phyloP scores from a whole-genome alignment of 345 rosid genomes.

The Salix udensis region DNA sequence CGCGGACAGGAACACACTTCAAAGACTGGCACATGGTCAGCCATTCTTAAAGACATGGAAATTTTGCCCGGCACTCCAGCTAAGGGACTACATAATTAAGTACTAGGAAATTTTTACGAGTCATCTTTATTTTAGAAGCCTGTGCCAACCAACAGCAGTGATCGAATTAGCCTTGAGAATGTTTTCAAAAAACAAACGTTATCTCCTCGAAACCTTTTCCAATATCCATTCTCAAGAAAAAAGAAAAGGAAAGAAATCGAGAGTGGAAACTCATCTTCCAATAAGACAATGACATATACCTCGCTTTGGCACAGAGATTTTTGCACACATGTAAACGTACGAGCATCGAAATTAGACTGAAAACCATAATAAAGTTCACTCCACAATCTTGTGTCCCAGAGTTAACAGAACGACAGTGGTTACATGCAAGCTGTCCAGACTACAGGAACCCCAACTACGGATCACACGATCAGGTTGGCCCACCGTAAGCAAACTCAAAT shows the following conservation, averaged over 20 bases:
- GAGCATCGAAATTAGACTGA: neutral
- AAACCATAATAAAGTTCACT: neutral
- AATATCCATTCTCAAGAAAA: neutral
- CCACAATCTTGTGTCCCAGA: neutral
- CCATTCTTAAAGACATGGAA: no score
- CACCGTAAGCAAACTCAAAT: neutral
- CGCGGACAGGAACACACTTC: no score
- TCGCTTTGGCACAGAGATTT: neutral
- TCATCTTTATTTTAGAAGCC: no score
- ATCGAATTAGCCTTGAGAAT: no score
- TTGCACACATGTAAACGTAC: neutral
- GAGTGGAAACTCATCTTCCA: neutral
- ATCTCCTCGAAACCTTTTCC: no score
- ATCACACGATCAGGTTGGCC: neutral
- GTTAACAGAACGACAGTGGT: neutral
- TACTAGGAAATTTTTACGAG: no score
- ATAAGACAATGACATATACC: neutral
- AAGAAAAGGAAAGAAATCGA: neutral
- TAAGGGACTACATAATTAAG: no score
- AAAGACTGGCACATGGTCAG: no score
- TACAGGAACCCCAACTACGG: neutral
- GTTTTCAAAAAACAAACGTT: no score
- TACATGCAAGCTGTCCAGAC: neutral
- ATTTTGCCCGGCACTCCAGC: no score
- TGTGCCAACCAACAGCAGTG: no score